Percentiles rank a stretch among this genome's conserved stretches.
Conservation (phyloP, 108 stramenopile genomes). For the Nannochloropsis oceanica region DNA sequence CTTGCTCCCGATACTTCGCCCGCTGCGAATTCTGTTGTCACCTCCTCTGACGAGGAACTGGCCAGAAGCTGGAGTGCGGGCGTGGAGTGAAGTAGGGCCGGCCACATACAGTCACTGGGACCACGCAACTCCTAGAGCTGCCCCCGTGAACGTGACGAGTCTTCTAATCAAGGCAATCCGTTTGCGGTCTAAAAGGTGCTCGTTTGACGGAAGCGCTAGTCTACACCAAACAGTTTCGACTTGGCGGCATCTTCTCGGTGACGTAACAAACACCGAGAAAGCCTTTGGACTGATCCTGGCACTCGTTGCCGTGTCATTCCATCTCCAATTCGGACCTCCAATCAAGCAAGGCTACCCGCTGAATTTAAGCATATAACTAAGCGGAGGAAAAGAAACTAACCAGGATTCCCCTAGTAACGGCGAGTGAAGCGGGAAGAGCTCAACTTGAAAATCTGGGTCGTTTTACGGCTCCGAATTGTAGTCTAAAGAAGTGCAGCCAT, state of each 20-base stretch:
- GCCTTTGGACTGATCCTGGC: no score
- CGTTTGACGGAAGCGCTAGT: background rate
- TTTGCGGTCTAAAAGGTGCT: background rate
- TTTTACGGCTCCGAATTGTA: no score
- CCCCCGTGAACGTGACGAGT: background rate
- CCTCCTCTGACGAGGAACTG: background rate
- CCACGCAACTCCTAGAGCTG: background rate
- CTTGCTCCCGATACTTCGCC: background rate
- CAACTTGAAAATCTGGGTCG: no score
- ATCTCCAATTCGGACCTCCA: slow-evolving; percentile 34
- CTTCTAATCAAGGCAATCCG: background rate
- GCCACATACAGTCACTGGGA: background rate
- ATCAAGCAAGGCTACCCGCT: slow-evolving; percentile 62
- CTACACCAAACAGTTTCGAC: background rate
- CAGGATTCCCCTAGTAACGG: no score
- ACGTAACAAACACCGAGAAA: no score
- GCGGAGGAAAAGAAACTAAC: no score
- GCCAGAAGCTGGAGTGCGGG: background rate
- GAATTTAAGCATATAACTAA: no score
- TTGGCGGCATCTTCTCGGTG: background rate
- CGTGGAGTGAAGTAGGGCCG: background rate
- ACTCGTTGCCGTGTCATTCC: background rate
- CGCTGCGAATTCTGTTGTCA: background rate
- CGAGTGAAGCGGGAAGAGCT: no score
- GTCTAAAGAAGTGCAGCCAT: no score